Conservation (phyloP, 1,139 yeast genomes). For the Kurtzmaniella quercitrusa region DNA sequence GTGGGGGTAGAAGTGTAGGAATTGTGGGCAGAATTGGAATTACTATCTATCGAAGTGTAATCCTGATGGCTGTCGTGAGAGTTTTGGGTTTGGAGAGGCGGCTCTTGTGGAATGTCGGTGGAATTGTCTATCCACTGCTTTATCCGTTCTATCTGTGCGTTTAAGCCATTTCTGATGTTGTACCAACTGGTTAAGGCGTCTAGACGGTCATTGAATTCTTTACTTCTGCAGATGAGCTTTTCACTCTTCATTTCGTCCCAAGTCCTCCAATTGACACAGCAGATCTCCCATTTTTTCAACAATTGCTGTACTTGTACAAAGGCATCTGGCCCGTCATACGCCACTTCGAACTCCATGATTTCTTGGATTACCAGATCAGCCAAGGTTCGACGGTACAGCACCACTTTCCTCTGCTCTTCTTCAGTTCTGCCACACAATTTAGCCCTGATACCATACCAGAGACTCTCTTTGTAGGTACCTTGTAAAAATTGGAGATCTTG, state of each 20-base stretch:
- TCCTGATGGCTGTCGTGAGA: neutral
- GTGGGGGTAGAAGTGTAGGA: neutral
- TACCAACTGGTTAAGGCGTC: slow-evolving; percentile 86
- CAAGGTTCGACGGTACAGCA: slow-evolving; percentile 67
- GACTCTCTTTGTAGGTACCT: slow-evolving; percentile 65
- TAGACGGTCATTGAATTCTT: slow-evolving; percentile 60
- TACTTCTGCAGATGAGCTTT: slow-evolving; percentile 66
- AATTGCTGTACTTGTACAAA: slow-evolving; percentile 49
- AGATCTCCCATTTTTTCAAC: slow-evolving; percentile 59
- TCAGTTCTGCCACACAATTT: slow-evolving; percentile 77
- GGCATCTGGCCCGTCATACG: slow-evolving; percentile 28
- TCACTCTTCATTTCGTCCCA: slow-evolving; percentile 73
- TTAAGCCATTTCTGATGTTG: slow-evolving; percentile 68
- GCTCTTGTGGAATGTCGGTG: neutral
- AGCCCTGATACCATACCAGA: slow-evolving; percentile 81
- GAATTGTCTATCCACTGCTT: slow-evolving; percentile 1
- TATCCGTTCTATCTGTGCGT: slow-evolving; percentile 10
- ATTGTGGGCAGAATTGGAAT: neutral
- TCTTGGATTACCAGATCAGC: slow-evolving; percentile 76
- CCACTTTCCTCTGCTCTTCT: slow-evolving; percentile 70
- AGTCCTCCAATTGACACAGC: slow-evolving; percentile 79
- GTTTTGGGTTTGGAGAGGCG: neutral
- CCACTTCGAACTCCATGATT: slow-evolving; percentile 58
- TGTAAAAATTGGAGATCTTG: slow-evolving; percentile 45
- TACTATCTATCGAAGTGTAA: neutral